phyloP scores from a whole-genome alignment of 2,329 filamentous ascomycete genomes.

The Aspergillus aculeatus region DNA sequence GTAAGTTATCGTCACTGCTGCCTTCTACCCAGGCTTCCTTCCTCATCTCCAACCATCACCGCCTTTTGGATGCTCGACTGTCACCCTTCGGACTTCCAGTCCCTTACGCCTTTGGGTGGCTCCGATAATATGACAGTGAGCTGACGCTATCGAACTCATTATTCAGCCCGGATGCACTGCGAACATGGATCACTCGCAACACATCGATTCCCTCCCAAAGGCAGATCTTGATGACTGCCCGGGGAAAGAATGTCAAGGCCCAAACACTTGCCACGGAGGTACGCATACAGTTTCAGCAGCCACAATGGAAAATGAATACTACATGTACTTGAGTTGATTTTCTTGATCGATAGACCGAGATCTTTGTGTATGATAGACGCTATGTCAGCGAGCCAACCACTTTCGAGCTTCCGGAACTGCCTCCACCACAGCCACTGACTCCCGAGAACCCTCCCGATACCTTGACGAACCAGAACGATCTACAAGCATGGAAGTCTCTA shows the following conservation, averaged over 20 bases:
- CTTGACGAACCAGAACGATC: constrained; percentile 73
- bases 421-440: constrained; percentile 58
- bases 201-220: constrained; percentile 71
- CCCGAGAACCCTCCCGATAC: constrained; percentile 72
- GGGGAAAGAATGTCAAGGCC: constrained; percentile 79
- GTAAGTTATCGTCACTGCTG: constrained; percentile 49
- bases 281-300: constrained; percentile 23
- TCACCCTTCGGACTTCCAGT: background rate
- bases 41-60: background rate
- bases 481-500: constrained; percentile 83
- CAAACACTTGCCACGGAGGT: constrained; percentile 80
- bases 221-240: constrained; percentile 82
- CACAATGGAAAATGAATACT: background rate
- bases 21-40: background rate
- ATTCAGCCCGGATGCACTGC: constrained; percentile 75
- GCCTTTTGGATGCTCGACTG: constrained; percentile 7
- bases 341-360: constrained; percentile 63
- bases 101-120: background rate
- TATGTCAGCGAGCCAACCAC: constrained; percentile 53
- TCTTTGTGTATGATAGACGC: constrained; percentile 88
- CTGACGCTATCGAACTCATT: constrained; percentile 16
- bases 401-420: constrained; percentile 52
- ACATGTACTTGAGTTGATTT: background rate
- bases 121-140: background rate
- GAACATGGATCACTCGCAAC: constrained; percentile 73